These are phyloP conservation scores for Cladorrhinum sp. DNA, from an alignment of 2,329 filamentous ascomycete species.

Conservation along the genomic window DNA sequence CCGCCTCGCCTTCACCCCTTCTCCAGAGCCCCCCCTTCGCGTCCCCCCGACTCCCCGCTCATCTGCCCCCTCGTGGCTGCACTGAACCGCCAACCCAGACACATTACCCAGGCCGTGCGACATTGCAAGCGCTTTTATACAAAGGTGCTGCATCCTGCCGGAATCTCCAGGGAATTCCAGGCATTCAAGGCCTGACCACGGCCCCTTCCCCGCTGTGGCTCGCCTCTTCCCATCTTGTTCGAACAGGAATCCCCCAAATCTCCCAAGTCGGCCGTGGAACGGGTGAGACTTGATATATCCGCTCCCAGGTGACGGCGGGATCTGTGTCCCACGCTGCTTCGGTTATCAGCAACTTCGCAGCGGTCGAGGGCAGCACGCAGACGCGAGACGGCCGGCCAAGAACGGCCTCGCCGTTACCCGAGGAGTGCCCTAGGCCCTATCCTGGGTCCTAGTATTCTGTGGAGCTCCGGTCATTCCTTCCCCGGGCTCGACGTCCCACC, in stretches of 20 bases:
- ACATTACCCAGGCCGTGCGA: constrained; percentile 24
- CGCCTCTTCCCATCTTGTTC: constrained; percentile 9
- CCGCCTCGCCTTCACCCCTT: neutral
- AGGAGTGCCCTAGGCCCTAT: constrained; percentile 10
- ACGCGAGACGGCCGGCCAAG: constrained; percentile 11
- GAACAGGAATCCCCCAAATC: neutral
- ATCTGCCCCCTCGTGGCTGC: constrained; percentile 18
- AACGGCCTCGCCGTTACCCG: constrained; percentile 10
- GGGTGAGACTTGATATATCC: constrained; percentile 33
- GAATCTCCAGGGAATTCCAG: constrained; percentile 6
- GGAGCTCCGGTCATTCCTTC: constrained; percentile 11
- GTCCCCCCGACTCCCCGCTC: constrained; percentile 10
- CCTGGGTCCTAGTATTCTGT: constrained; percentile 3
- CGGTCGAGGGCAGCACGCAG: constrained; percentile 32
- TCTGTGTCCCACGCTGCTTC: constrained; percentile 35
- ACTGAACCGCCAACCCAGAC: constrained; percentile 21
- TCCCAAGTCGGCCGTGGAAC: constrained; percentile 26
- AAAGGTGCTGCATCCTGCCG: constrained; percentile 24
- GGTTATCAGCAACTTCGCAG: constrained; percentile 30
- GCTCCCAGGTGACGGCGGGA: constrained; percentile 37
- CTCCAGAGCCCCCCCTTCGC: constrained; percentile 1
- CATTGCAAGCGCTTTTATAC: constrained; percentile 19
- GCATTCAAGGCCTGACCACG: constrained; percentile 4
- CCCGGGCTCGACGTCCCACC: constrained; percentile 8
- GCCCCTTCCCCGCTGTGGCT: constrained; percentile 7